Conservation (phyloP, 371 early-diverging fungal species). For the Mucor racemosus region DNA sequence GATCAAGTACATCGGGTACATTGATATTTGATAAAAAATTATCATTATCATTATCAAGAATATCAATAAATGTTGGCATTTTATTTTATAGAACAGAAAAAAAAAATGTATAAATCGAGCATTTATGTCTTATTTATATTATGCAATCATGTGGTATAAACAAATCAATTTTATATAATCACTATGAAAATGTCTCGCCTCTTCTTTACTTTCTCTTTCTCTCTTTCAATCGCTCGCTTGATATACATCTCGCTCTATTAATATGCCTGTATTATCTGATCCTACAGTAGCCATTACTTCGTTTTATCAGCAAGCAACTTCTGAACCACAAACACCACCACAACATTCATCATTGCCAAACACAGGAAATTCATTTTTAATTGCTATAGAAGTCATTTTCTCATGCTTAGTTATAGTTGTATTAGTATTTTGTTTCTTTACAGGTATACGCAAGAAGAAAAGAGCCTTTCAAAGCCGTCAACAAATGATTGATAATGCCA, state of each 20-base stretch:
- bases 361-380: not conserved
- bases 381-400: conserved; percentile 17
- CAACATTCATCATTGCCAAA: not conserved
- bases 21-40: not conserved
- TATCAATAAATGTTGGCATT: not conserved
- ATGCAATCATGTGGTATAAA: not conserved
- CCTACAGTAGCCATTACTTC: not conserved
- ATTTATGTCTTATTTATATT: not conserved
- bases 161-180: not conserved
- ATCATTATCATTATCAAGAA: not conserved
- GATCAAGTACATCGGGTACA: conserved; percentile 11
- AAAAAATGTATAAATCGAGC: not conserved
- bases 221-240: not conserved
- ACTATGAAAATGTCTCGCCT: not conserved
- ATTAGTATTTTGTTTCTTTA: conserved; percentile 11
- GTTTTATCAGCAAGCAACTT: not conserved
- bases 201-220: not conserved
- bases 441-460: not conserved
- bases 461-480: not conserved
- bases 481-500: conserved; percentile 11
- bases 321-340: not conserved
- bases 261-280: not conserved
- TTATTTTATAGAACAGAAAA: not conserved
- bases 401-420: conserved; percentile 9
- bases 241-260: not conserved